Conservation (phyloP, 2,329 filamentous ascomycete species). For the Claviceps fusiformis region DNA sequence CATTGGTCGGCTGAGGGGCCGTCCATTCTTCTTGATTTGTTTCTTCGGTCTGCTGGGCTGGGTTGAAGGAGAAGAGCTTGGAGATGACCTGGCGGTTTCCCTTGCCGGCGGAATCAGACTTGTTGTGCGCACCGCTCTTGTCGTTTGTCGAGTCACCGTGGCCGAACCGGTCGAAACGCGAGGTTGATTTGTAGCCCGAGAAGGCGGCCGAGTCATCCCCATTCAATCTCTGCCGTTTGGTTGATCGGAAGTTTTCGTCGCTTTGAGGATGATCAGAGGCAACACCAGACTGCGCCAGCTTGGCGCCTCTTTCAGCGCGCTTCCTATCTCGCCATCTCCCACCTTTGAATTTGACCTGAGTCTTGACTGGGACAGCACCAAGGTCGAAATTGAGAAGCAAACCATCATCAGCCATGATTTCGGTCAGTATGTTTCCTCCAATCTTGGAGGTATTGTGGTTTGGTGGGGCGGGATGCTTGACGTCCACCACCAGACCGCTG, state of each 20-base stretch:
- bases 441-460: neutral
- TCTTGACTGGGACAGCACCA: conserved; percentile 49
- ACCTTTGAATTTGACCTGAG: conserved; percentile 60
- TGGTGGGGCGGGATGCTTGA: conserved; percentile 4
- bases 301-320: conserved; percentile 39
- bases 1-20: conserved; percentile 69
- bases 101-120: conserved; percentile 9
- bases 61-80: conserved; percentile 85
- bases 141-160: conserved; percentile 8
- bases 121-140: conserved; percentile 9
- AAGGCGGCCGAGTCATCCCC: conserved; percentile 9
- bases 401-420: conserved; percentile 77
- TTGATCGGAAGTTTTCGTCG: conserved; percentile 20
- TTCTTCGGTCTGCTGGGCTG: conserved; percentile 51
- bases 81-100: conserved; percentile 56
- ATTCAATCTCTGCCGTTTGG: conserved; percentile 32
- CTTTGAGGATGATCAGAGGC: conserved; percentile 11
- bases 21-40: conserved; percentile 37
- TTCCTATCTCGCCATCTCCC: conserved; percentile 88
- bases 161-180: neutral
- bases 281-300: conserved; percentile 13
- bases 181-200: neutral
- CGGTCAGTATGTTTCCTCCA: neutral
- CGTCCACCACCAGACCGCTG: neutral
- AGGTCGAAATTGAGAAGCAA: conserved; percentile 89